These are phyloP conservation scores for Colletotrichum lupini DNA, from an alignment of 2,329 filamentous ascomycete genomes.

Conservation along the genomic window DNA sequence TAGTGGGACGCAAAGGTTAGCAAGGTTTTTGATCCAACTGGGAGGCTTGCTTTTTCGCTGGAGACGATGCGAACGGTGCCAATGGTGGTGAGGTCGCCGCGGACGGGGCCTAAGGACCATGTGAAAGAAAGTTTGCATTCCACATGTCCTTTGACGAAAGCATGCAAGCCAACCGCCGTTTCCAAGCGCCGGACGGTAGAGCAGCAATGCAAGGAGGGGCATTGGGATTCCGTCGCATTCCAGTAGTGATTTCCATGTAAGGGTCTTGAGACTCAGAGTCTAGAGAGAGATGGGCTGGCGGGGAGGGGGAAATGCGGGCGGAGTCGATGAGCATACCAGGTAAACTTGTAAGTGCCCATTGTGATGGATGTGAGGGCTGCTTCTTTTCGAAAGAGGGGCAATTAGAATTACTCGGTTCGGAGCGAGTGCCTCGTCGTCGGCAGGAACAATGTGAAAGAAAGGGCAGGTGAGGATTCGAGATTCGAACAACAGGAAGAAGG, in stretches of 20 bases:
- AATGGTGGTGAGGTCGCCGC: constrained; percentile 9
- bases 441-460: not conserved
- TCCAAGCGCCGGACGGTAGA: not conserved
- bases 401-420: constrained; percentile 24
- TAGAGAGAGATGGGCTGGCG: not conserved
- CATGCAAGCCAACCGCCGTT: constrained; percentile 15
- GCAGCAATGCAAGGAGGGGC: not conserved
- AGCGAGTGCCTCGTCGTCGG: constrained; percentile 9
- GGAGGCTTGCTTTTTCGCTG: not conserved
- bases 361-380: constrained; percentile 4
- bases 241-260: not conserved
- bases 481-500: not conserved
- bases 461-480: not conserved
- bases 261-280: not conserved
- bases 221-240: constrained; percentile 17
- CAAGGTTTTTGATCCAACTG: not conserved
- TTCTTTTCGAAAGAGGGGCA: not conserved
- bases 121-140: constrained; percentile 24
- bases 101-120: not conserved
- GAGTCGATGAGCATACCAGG: constrained; percentile 29
- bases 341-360: constrained; percentile 37
- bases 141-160: constrained; percentile 13
- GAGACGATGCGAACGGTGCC: constrained; percentile 8
- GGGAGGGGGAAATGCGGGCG: constrained; percentile 13
- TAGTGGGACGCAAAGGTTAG: constrained; percentile 35